phyloP scores from a whole-genome alignment of 306 rosid genomes.

The Lathyrus tuberosus region DNA sequence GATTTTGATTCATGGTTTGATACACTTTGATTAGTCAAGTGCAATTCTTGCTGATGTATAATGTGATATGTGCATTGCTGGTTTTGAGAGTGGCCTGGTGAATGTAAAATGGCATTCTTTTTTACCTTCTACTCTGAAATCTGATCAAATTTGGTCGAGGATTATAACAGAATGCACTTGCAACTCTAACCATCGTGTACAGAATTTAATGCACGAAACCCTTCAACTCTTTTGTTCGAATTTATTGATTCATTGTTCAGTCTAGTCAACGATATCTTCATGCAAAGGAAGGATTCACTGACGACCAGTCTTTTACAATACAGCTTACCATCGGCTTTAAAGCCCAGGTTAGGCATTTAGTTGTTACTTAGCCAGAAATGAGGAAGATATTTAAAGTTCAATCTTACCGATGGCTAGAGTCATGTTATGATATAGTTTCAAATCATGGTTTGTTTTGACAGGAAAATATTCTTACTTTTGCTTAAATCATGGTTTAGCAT shows the following conservation, averaged over 20 bases:
- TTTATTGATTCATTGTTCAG: constrained; percentile 8
- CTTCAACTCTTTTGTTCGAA: constrained; percentile 3
- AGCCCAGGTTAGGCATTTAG: background rate
- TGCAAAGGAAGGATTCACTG: background rate
- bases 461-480: background rate
- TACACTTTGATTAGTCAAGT: constrained; percentile 51
- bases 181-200: background rate
- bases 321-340: background rate
- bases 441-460: background rate
- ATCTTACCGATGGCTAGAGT: background rate
- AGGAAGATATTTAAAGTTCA: background rate
- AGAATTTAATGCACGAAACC: background rate
- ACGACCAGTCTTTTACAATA: background rate
- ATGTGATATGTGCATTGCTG: constrained; percentile 17
- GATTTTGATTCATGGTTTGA: constrained; percentile 84
- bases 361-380: background rate
- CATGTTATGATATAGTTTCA: background rate
- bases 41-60: constrained; percentile 28
- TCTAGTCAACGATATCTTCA: constrained; percentile 1
- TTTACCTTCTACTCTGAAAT: background rate
- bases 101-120: constrained; percentile 21
- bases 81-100: constrained; percentile 24
- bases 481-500: background rate
- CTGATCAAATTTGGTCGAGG: constrained; percentile 17
- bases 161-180: background rate